These are phyloP conservation scores for Calonectria leucothoes DNA, from an alignment of 2,329 filamentous ascomycete species.

Conservation along the genomic window DNA sequence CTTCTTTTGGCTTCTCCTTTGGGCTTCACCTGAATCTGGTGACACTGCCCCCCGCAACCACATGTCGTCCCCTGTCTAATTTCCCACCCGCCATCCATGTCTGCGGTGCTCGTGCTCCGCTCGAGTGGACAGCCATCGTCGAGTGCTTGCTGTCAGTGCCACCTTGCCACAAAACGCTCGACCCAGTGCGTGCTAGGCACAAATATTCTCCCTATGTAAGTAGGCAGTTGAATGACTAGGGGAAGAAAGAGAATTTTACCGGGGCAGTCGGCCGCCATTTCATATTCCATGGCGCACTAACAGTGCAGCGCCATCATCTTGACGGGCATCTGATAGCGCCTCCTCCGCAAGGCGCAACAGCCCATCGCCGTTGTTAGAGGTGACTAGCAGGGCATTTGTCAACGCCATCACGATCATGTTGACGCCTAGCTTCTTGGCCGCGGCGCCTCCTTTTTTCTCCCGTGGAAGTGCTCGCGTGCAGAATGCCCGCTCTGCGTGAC, in stretches of 20 bases:
- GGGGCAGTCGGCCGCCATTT: background rate
- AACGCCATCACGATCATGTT: background rate
- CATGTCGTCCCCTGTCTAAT: constrained; percentile 24
- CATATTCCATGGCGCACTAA: background rate
- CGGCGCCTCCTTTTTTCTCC: background rate
- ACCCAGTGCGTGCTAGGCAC: background rate
- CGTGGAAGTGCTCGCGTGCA: background rate
- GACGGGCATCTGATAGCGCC: background rate
- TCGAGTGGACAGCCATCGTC: background rate
- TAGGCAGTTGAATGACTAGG: background rate
- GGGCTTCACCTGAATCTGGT: constrained; percentile 37
- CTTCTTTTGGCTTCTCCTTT: background rate
- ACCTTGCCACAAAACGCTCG: background rate
- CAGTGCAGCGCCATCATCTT: background rate
- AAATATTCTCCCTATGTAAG: background rate
- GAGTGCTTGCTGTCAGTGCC: background rate
- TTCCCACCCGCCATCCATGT: constrained; percentile 10
- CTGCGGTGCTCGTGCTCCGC: background rate
- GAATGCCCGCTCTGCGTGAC: background rate
- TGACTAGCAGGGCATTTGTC: background rate
- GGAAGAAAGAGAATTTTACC: background rate
- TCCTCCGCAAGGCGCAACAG: background rate
- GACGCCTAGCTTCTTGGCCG: background rate
- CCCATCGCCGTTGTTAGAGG: background rate
- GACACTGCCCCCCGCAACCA: constrained; percentile 17